Percentiles rank a stretch among this genome's conserved stretches.
phyloP scores from a whole-genome alignment of 768 basidiomycete species.

The Baorangia bicolor region DNA sequence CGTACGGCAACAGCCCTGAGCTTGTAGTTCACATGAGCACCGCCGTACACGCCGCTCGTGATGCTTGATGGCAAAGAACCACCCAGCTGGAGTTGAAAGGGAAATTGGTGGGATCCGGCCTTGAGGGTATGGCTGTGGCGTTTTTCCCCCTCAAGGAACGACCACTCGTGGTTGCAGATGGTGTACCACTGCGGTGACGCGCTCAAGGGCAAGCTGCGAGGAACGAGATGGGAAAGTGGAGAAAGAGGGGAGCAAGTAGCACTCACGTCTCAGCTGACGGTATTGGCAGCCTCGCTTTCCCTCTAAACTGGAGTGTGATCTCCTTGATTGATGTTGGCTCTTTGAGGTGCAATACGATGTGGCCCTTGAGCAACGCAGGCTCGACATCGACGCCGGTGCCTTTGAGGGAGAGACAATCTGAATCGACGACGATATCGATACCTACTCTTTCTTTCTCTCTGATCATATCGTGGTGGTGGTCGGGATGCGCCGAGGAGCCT shows the following conservation, averaged over 20 bases:
- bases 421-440: constrained; percentile 77
- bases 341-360: constrained; percentile 73
- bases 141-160: constrained; percentile 84
- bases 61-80: constrained; percentile 83
- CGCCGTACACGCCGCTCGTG: constrained; percentile 49
- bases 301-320: constrained; percentile 79
- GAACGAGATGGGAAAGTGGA: background rate
- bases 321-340: constrained; percentile 85
- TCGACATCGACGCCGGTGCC: constrained; percentile 85
- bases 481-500: constrained; percentile 20
- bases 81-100: constrained; percentile 85
- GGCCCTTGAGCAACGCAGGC: constrained; percentile 76
- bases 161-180: constrained; percentile 86
- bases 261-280: constrained; percentile 59
- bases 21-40: constrained; percentile 80
- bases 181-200: constrained; percentile 50
- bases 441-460: constrained; percentile 48
- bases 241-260: constrained; percentile 1
- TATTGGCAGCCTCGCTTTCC: constrained; percentile 73
- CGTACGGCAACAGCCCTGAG: constrained; percentile 83
- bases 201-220: constrained; percentile 20
- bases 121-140: constrained; percentile 85
- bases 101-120: constrained; percentile 92
- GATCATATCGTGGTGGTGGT: constrained; percentile 39
- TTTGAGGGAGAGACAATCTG: constrained; percentile 66